A percentile compares a stretch with the other conserved stretches of the same genome.
Evolutionary conservation across 805 yeast species (phyloP).

Genomic region (Saccharomycopsis malanga): DNA sequence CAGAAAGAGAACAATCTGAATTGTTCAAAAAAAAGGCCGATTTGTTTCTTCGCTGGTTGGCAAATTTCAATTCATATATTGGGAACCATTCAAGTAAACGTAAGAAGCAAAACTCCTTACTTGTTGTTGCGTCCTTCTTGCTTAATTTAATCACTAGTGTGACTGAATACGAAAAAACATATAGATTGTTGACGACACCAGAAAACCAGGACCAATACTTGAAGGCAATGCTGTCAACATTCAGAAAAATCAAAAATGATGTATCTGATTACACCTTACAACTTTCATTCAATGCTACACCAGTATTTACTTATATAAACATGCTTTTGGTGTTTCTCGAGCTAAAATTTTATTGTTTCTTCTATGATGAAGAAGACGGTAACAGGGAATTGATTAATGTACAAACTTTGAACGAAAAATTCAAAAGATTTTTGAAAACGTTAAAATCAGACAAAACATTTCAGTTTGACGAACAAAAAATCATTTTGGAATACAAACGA

Average conservation of each 20-base stretch:
- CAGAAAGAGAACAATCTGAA: neutral
- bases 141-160: conserved; percentile 6
- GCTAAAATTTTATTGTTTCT: conserved; percentile 7
- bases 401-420: no score
- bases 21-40: conserved; percentile 6
- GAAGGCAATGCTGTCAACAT: neutral
- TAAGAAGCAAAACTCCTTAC: neutral
- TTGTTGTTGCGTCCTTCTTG: conserved; percentile 7
- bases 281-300: conserved; percentile 7
- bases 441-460: neutral
- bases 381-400: no score
- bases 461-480: neutral
- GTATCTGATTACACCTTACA: conserved; percentile 12
- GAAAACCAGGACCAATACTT: neutral
- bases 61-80: conserved; percentile 10
- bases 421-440: no score
- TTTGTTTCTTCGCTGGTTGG: conserved; percentile 17
- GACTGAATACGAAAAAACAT: conserved; percentile 4
- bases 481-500: neutral
- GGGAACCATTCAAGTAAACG: no score
- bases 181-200: conserved; percentile 1
- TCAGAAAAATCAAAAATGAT: conserved; percentile 5
- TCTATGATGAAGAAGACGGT: no score
- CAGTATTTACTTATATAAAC: conserved; percentile 4
- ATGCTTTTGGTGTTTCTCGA: conserved; percentile 12